phyloP scores from a whole-genome alignment of 208 protist genomes.

The Wallacemonas sp. region DNA sequence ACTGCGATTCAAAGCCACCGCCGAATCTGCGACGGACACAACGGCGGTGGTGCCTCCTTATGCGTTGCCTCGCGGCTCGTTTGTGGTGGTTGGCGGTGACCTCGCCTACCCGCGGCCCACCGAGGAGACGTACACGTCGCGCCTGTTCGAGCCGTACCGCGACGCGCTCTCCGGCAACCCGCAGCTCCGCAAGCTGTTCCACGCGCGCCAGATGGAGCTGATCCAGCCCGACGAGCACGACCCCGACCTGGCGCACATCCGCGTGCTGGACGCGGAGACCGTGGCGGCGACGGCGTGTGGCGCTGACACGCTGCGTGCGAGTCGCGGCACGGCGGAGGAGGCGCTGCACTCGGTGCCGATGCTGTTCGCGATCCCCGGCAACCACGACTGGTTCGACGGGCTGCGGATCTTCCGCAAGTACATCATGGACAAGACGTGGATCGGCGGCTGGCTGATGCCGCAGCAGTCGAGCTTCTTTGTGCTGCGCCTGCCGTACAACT shows the following conservation, averaged over 20 bases:
- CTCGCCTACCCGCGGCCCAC: slow-evolving; percentile 80
- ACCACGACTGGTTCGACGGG: slow-evolving; percentile 92
- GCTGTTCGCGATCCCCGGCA: slow-evolving; percentile 85
- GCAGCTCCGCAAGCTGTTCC: slow-evolving; percentile 47
- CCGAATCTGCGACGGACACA: slow-evolving; percentile 1
- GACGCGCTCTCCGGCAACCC: slow-evolving; percentile 54
- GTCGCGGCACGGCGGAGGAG: slow-evolving; percentile 40
- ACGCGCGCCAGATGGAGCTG: slow-evolving; percentile 42
- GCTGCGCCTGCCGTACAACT: slow-evolving; percentile 75
- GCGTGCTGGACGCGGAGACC: slow-evolving; percentile 49
- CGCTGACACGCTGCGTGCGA: slow-evolving; percentile 24
- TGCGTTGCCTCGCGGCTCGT: slow-evolving; percentile 41
- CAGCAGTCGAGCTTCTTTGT: slow-evolving; percentile 85
- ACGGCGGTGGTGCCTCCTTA: too few species aligned
- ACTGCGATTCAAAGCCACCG: neutral
- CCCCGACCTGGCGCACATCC: slow-evolving; percentile 55
- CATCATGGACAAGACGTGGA: slow-evolving; percentile 69
- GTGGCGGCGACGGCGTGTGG: slow-evolving; percentile 35
- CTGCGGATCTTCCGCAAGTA: slow-evolving; percentile 78
- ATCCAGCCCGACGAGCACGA: slow-evolving; percentile 44
- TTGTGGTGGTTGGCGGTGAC: slow-evolving; percentile 83
- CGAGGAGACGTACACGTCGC: slow-evolving; percentile 68
- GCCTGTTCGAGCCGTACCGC: slow-evolving; percentile 75
- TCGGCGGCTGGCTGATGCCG: slow-evolving; percentile 88
- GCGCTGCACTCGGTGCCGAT: slow-evolving; percentile 63